Evolutionary conservation across 2,329 filamentous ascomycete genomes (phyloP), one percentile per base, ranked within the genome.

Genomic region (Calonectria multiphialidica): DNA sequence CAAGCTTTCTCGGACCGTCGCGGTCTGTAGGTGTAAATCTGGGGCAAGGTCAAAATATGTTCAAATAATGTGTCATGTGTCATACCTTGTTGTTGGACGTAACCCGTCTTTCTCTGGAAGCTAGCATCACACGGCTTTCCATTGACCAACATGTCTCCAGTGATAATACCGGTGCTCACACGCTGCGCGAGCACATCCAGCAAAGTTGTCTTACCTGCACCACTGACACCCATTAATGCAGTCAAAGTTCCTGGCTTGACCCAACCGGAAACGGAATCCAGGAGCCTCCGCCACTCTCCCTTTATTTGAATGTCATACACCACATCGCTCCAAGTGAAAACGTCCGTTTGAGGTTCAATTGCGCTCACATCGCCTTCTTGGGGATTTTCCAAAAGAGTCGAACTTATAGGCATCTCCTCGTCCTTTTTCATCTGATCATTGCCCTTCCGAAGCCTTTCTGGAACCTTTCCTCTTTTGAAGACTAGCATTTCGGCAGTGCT

Each of bases 201-300:
- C 7, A 87, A 81, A 0, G 85, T 87, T 2, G 85, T 87, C 75
- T 87, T 87, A 0, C 85, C 85, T 0, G 85, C 85, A 30, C 85
- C 85, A 25, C 80, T 90, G 0, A 92, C 90, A 47, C 92, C 90
- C 90, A 92, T 92, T 7, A 97, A 87, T 2, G 95, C 95, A 3
- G 95, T 98, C 40, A 97, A 85, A 1, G 94, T 97, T 35, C 95
- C 95, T 0, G 95, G 95, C 82, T 96, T 96, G 69, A 98, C 94
- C 94, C 94, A 98, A 7, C 95, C 95, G 76, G 94, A 91, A 2
- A 98, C 93, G 68, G 95, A 86, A 76, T 98, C 92, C 65, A 98
- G 84, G 72, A 98, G 81, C 21, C 93, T 89, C n/a, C 94, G 90
- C 1, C 88, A 84, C 74, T 94, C 90, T 1, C 88, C 88, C 84